Percentiles rank a stretch among this genome's conserved stretches.
Conservation (phyloP, 2,329 filamentous ascomycete species). For the Nigrograna mackinnonii region DNA sequence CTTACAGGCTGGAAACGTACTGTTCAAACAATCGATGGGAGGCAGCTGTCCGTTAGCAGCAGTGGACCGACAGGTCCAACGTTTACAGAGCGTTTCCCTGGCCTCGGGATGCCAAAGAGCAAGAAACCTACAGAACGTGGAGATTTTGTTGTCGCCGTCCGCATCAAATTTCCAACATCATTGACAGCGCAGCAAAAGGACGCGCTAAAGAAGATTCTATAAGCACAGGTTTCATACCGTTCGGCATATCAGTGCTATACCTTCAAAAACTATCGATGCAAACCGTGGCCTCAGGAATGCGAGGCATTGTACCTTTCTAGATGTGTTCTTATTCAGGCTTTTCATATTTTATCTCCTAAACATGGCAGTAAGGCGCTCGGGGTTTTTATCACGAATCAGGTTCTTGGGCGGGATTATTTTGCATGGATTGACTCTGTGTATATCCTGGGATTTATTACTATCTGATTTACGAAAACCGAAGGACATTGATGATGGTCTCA, state of each 20-base stretch:
- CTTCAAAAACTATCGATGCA: background rate
- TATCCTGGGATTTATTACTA: too few relatives aligned
- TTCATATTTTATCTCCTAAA: too few relatives aligned
- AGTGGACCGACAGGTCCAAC: constrained; percentile 84
- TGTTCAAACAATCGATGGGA: constrained; percentile 92
- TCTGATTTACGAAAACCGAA: too few relatives aligned
- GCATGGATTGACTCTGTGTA: too few relatives aligned
- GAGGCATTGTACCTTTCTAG: constrained; percentile 4
- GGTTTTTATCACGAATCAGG: too few relatives aligned
- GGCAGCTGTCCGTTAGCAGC: constrained; percentile 78
- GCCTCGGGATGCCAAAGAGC: constrained; percentile 90
- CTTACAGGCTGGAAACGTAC: constrained; percentile 91
- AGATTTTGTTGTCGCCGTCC: constrained; percentile 86
- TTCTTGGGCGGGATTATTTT: too few relatives aligned
- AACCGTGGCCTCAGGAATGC: too few relatives aligned
- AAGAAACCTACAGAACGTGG: constrained; percentile 86
- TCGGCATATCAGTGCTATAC: too few relatives aligned
- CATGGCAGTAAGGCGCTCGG: too few relatives aligned
- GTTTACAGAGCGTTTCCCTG: constrained; percentile 78
- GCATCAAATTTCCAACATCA: constrained; percentile 86
- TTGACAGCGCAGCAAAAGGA: constrained; percentile 80
- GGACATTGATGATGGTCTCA: too few relatives aligned
- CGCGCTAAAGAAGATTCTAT: constrained; percentile 77
- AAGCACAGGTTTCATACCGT: too few relatives aligned
- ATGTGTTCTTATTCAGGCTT: constrained; percentile 6